Conservation (phyloP, 345 rosid species). For the Fremontodendron californicum region DNA sequence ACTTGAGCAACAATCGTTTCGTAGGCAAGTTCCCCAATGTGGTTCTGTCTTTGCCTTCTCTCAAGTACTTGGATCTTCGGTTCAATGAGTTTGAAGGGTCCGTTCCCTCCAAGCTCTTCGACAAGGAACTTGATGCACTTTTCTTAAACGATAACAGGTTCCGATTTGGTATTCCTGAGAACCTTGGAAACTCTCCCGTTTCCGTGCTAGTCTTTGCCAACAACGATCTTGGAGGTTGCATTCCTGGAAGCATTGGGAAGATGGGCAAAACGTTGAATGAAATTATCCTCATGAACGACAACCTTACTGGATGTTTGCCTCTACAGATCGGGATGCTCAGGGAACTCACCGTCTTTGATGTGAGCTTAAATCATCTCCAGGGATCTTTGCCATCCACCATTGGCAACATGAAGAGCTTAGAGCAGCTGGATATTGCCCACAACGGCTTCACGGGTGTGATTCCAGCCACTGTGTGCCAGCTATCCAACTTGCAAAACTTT, state of each 20-base stretch:
- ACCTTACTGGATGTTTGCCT: slow-evolving; percentile 72
- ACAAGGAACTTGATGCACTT: slow-evolving; percentile 54
- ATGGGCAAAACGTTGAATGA: slow-evolving; percentile 70
- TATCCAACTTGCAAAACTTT: slow-evolving; percentile 55
- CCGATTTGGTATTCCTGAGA: slow-evolving; percentile 52
- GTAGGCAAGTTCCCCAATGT: slow-evolving; percentile 63
- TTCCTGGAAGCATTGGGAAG: slow-evolving; percentile 60
- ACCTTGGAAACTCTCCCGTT: slow-evolving; percentile 73
- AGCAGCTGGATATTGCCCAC: slow-evolving; percentile 63
- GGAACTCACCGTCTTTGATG: slow-evolving; percentile 58
- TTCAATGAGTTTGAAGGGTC: slow-evolving; percentile 76
- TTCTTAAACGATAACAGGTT: slow-evolving; percentile 66
- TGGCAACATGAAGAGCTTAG: slow-evolving; percentile 62
- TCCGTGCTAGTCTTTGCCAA: slow-evolving; percentile 67
- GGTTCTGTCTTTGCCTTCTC: slow-evolving; percentile 51
- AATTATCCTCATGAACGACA: slow-evolving; percentile 63
- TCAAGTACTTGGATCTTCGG: slow-evolving; percentile 65
- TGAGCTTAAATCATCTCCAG: slow-evolving; percentile 49
- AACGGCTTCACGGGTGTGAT: slow-evolving; percentile 55
- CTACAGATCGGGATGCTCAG: slow-evolving; percentile 57
- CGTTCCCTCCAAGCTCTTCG: slow-evolving; percentile 56
- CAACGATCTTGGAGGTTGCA: slow-evolving; percentile 76
- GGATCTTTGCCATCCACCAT: slow-evolving; percentile 50
- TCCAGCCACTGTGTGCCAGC: slow-evolving; percentile 50
- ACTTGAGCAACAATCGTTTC: slow-evolving; percentile 70